Conservation (phyloP, 768 basidiomycete species). For the Mycena epipterygia region DNA sequence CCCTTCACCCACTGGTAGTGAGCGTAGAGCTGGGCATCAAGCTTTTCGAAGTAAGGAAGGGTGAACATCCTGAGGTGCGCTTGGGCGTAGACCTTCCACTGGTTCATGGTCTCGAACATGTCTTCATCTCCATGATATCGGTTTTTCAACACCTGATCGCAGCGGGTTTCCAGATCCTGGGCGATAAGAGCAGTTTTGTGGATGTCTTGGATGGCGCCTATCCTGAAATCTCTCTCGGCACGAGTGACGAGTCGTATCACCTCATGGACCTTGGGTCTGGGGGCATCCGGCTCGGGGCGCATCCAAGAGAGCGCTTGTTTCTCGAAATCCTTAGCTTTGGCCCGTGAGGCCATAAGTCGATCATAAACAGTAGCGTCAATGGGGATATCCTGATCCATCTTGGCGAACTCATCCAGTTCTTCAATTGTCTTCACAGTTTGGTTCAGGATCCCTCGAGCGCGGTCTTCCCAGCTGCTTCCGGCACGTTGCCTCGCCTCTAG, state of each 20-base stretch:
- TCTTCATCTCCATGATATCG: slow-evolving; percentile 72
- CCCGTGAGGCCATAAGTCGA: slow-evolving; percentile 72
- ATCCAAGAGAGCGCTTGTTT: slow-evolving; percentile 84
- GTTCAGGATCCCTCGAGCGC: slow-evolving; percentile 73
- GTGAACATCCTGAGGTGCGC: slow-evolving; percentile 81
- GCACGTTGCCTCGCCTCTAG: slow-evolving; percentile 74
- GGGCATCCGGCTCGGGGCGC: slow-evolving; percentile 64
- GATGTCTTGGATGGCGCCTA: slow-evolving; percentile 73
- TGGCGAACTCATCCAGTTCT: slow-evolving; percentile 80
- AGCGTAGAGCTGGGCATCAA: slow-evolving; percentile 74
- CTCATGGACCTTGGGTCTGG: slow-evolving; percentile 76
- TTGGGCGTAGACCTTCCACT: slow-evolving; percentile 81
- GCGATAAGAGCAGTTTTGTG: slow-evolving; percentile 82
- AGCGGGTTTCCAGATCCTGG: slow-evolving; percentile 80
- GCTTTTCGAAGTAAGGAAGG: slow-evolving; percentile 78
- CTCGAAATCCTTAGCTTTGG: slow-evolving; percentile 84
- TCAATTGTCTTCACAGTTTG: slow-evolving; percentile 81
- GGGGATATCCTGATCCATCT: slow-evolving; percentile 75
- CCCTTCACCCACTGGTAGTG: slow-evolving; percentile 82
- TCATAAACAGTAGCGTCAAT: slow-evolving; percentile 77
- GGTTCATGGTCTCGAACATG: slow-evolving; percentile 78
- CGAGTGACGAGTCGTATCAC: slow-evolving; percentile 76
- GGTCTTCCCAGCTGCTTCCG: slow-evolving; percentile 85
- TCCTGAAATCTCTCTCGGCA: slow-evolving; percentile 84
- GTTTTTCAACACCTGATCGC: slow-evolving; percentile 79